These are phyloP conservation scores for Sclerotinia spermophila DNA, from an alignment of 2,329 filamentous ascomycete genomes.

Conservation along the genomic window DNA sequence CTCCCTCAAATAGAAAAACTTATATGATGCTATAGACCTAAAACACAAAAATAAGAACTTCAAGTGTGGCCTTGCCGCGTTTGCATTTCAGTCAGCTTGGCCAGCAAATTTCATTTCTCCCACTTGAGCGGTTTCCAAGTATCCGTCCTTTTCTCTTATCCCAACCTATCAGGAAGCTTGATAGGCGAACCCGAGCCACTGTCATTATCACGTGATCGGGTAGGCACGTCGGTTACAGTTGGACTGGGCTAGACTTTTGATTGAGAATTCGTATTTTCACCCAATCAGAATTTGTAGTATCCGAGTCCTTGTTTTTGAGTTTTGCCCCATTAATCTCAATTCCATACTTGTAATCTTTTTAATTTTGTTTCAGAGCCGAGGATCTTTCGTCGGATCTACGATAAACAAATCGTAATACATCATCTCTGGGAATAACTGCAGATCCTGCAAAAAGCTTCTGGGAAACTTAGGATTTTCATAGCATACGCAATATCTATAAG, in stretches of 20 bases:
- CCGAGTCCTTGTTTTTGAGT: neutral
- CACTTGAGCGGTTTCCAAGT: neutral
- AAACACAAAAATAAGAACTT: neutral
- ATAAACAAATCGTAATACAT: no score
- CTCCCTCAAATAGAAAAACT: neutral
- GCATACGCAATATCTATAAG: neutral
- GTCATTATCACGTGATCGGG: neutral
- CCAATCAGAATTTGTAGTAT: neutral
- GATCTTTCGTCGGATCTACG: no score
- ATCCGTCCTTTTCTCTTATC: slow-evolving; percentile 1
- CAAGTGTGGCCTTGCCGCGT: neutral
- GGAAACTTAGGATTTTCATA: neutral
- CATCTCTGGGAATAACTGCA: neutral
- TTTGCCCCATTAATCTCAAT: neutral
- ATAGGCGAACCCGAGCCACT: neutral
- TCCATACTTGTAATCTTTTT: no score
- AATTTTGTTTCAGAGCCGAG: neutral
- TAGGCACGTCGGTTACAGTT: neutral
- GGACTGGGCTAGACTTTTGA: neutral
- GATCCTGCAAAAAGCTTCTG: neutral
- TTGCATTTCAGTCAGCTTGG: neutral
- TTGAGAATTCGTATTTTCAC: neutral
- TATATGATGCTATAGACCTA: neutral
- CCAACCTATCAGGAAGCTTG: neutral
- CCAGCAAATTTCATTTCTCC: slow-evolving; percentile 5